These are phyloP conservation scores for Penicillium silybi DNA, from an alignment of 495 filamentous ascomycete genomes.

Conservation along the genomic window DNA sequence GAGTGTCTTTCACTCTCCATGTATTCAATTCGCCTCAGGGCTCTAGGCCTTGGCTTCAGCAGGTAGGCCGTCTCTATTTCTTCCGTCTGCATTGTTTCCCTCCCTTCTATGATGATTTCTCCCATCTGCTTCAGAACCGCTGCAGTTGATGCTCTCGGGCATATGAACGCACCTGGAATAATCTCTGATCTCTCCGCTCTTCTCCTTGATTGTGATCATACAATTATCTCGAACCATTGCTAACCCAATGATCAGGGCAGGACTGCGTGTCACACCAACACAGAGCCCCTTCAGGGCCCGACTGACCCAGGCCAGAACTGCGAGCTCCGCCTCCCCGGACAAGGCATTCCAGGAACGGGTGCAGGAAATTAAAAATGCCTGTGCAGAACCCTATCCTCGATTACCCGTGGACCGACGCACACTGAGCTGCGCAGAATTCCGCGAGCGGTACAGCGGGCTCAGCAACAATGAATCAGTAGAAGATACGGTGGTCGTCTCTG, in stretches of 20 bases:
- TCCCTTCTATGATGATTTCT: slow-evolving; percentile 50
- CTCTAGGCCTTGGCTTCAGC: slow-evolving; percentile 23
- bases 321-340: slow-evolving; percentile 35
- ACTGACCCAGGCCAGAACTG: slow-evolving; percentile 22
- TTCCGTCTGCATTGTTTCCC: slow-evolving; percentile 6
- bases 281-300: slow-evolving; percentile 7
- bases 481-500: slow-evolving; percentile 39
- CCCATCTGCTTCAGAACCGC: slow-evolving; percentile 71
- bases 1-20: slow-evolving; percentile 20
- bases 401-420: slow-evolving; percentile 26
- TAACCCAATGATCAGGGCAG: slow-evolving; percentile 28
- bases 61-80: slow-evolving; percentile 33
- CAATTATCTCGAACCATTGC: slow-evolving; percentile 8
- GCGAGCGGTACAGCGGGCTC: slow-evolving; percentile 33
- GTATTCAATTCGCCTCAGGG: slow-evolving; percentile 37
- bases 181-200: slow-evolving; percentile 16
- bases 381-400: slow-evolving; percentile 51
- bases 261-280: slow-evolving; percentile 10
- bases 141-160: slow-evolving; percentile 75
- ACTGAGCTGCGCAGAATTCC: slow-evolving; percentile 38
- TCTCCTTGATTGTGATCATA: slow-evolving; percentile 5
- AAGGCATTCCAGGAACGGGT: slow-evolving; percentile 46
- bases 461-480: slow-evolving; percentile 45
- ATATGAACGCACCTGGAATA: slow-evolving; percentile 39
- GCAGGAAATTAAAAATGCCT: slow-evolving; percentile 43